Evolutionary conservation across 2,329 filamentous ascomycete species (phyloP).

Genomic region (Fusarium sp.): DNA sequence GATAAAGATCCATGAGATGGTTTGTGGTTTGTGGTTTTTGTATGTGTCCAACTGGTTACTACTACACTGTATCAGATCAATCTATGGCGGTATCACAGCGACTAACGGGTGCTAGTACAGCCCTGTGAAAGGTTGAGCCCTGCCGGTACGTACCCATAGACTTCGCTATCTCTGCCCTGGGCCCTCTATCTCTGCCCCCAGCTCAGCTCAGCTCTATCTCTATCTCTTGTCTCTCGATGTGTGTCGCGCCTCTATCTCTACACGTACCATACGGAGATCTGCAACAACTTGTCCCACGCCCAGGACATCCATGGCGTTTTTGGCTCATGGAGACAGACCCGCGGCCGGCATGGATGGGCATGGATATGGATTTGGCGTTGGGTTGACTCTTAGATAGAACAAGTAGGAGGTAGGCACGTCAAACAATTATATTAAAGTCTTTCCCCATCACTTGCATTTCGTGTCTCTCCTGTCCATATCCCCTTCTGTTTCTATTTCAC

Average conservation of each 20-base stretch:
- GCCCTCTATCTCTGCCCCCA: constrained; percentile 19
- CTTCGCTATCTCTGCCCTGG: constrained; percentile 19
- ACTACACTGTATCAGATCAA: constrained; percentile 28
- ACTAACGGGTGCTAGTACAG: constrained; percentile 21
- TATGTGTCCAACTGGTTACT: constrained; percentile 45
- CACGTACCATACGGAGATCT: constrained; percentile 21
- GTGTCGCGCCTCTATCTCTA: constrained; percentile 30
- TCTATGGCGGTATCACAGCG: constrained; percentile 23
- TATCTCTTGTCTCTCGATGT: constrained; percentile 18
- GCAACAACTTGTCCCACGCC: constrained; percentile 27
- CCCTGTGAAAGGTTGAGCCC: constrained; percentile 20
- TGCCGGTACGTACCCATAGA: constrained; percentile 10
- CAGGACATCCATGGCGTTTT: constrained; percentile 25
- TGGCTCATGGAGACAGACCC: constrained; percentile 27
- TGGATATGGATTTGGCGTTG: constrained; percentile 6
- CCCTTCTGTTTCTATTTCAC: constrained; percentile 12
- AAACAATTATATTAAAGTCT: constrained; percentile 33
- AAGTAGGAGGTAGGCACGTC: constrained; percentile 1
- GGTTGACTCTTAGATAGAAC: constrained; percentile 7
- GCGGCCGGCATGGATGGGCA: constrained; percentile 2
- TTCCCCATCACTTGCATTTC: constrained; percentile 10
- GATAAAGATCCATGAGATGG: constrained; percentile 35
- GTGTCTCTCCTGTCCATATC: constrained; percentile 11
- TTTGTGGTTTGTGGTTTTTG: constrained; percentile 23
- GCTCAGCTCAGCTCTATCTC: constrained; percentile 18